A percentile compares a stretch with the other conserved stretches of the same genome.
Conservation (phyloP, 2,329 filamentous ascomycete genomes). For the Nemania sp. region DNA sequence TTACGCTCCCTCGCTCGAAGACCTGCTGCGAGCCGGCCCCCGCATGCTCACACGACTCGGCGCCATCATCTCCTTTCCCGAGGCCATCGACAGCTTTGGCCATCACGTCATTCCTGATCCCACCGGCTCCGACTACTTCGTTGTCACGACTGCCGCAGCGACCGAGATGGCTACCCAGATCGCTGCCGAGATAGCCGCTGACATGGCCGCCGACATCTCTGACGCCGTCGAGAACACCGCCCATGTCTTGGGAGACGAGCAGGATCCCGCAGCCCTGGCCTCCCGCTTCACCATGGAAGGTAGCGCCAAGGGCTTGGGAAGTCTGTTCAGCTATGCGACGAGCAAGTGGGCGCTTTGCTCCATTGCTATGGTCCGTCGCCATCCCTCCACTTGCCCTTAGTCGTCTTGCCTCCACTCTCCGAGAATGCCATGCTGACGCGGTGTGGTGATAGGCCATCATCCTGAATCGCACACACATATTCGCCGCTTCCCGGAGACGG, state of each 20-base stretch:
- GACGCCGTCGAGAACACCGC: conserved; percentile 44
- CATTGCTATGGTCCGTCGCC: conserved; percentile 68
- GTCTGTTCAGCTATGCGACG: conserved; percentile 86
- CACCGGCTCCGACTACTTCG: conserved; percentile 46
- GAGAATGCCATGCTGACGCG: conserved; percentile 18
- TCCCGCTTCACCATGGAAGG: conserved; percentile 60
- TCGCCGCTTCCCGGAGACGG: conserved; percentile 83
- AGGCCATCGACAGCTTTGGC: conserved; percentile 64
- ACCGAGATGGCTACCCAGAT: conserved; percentile 49
- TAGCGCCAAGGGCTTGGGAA: conserved; percentile 71
- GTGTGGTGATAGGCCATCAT: conserved; percentile 66
- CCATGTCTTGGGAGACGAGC: conserved; percentile 49
- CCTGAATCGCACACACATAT: conserved; percentile 90
- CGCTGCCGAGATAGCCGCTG: conserved; percentile 14
- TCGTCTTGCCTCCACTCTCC: not conserved
- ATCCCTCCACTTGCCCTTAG: not conserved
- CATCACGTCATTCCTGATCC: conserved; percentile 50
- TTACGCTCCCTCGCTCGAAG: conserved; percentile 67
- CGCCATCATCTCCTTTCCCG: conserved; percentile 63
- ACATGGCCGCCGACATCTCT: conserved; percentile 48
- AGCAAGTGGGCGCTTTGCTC: conserved; percentile 92
- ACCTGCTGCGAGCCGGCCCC: conserved; percentile 71
- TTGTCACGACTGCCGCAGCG: conserved; percentile 55
- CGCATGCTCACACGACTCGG: conserved; percentile 67
- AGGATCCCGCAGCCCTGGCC: conserved; percentile 47